These are phyloP conservation scores for Cystofilobasidium bisporidii DNA, from an alignment of 768 basidiomycete species.

Conservation along the genomic window DNA sequence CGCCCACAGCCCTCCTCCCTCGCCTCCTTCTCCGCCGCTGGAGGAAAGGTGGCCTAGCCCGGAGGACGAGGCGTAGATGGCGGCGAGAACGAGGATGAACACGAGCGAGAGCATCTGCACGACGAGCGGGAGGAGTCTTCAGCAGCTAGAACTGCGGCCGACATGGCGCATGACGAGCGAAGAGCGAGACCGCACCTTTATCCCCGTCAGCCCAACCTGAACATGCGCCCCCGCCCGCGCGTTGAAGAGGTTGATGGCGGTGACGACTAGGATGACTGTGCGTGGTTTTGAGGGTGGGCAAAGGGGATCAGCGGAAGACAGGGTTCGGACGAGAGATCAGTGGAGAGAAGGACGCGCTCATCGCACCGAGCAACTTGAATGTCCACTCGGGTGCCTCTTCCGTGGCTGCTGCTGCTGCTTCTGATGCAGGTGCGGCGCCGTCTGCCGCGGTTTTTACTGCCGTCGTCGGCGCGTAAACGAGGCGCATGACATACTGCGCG, in stretches of 20 bases:
- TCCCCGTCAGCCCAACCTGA: constrained; percentile 73
- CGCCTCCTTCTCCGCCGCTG: constrained; percentile 31
- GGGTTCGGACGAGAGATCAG: neutral
- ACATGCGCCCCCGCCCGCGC: constrained; percentile 67
- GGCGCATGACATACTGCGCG: constrained; percentile 81
- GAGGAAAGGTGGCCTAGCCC: neutral
- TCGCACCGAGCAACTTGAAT: constrained; percentile 48
- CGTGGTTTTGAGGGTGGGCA: too few relatives aligned
- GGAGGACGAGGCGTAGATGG: neutral
- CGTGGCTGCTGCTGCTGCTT: neutral
- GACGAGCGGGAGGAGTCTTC: constrained; percentile 2
- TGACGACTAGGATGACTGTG: constrained; percentile 59
- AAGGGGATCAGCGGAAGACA: constrained; percentile 48
- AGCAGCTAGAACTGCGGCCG: too few relatives aligned
- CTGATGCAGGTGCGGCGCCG: too few relatives aligned
- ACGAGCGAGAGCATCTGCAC: constrained; percentile 52
- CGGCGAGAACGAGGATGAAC: constrained; percentile 17
- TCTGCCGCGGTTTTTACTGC: neutral
- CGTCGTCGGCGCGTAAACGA: constrained; percentile 64
- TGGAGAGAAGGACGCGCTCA: neutral
- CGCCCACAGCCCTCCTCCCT: constrained; percentile 45
- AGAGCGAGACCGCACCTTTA: constrained; percentile 54
- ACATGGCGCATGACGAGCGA: neutral
- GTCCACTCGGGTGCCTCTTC: constrained; percentile 71
- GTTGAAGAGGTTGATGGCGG: constrained; percentile 66